Base-by-base conservation (phyloP, 192 early-diverging fungal species). In the Lobosporangium transversale region DNA sequence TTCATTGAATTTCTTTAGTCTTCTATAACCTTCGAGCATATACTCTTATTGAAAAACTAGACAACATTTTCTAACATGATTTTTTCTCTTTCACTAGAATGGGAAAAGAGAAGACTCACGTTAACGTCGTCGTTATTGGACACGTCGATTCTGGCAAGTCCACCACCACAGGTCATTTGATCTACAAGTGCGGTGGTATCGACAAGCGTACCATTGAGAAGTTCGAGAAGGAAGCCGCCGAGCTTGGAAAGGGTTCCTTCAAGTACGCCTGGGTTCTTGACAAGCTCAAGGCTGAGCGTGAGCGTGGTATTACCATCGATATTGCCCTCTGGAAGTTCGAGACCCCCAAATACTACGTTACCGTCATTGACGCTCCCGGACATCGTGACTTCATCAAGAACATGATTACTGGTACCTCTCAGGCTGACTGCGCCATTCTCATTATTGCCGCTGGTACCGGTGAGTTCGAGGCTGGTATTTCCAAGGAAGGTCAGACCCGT, bases 91-190 rank as follows among this genome's bases (percentile, higher is more conserved):
- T 30, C 21, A 35, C 12, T 35, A 30, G 45, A 14, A 79, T 79
- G 76, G 76, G 76, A 79, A 94, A 95, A 85, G 93, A 94, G 79
- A 96, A 96, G 89, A 81, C 75, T 84, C 94, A 96, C 89, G 86
- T 94, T 83, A 92, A 92, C 89, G 89, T 94, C 88, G 93, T 93
- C 86, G 94, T 98, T 86, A 95, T 95, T 85, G 95, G 97, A 80
- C 96, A 98, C 95, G 97, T 98, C 92, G 97, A 97, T 90, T 98
- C 96, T 92, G 95, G 97, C 87, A 99, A 99, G 91, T 99, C 96
- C 83, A 99, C 97, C 90, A 98, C 96, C 82, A 98, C 96, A 76
- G 97, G 97, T 86, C 97, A 97, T 88, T 90, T 99, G 87, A 94
- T 99, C 89, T 98, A 96, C 93, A 95, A 98, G 89, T 94, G 94